Evolutionary conservation across 805 yeast genomes (phyloP).

Genomic region (Saccharomycopsis synnaedendra): DNA sequence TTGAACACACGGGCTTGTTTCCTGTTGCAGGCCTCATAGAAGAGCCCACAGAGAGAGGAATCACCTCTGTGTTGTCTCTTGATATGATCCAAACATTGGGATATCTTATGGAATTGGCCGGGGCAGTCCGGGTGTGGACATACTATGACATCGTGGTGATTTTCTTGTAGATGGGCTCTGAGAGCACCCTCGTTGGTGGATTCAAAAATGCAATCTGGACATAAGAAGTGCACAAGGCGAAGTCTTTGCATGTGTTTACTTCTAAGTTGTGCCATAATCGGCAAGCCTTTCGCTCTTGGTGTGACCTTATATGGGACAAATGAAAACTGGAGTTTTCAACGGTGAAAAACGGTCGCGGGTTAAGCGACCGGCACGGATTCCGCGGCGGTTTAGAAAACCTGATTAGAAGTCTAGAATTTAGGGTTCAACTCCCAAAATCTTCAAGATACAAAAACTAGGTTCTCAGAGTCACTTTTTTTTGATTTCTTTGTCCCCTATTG

Average conservation of each 20-base stretch:
- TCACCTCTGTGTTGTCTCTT: not conserved
- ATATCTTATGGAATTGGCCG: slow-evolving; percentile 2
- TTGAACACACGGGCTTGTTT: slow-evolving; percentile 11
- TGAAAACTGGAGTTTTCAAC: no score
- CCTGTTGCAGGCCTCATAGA: slow-evolving; percentile 1
- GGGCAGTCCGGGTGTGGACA: slow-evolving; percentile 8
- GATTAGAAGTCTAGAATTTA: no score
- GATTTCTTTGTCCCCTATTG: no score
- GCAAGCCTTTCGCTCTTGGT: not conserved
- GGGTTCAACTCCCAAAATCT: no score
- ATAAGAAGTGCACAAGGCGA: slow-evolving; percentile 9
- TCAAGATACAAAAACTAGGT: no score
- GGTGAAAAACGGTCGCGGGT: no score
- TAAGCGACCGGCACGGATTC: no score
- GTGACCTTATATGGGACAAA: no score
- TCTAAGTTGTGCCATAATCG: slow-evolving; percentile 10
- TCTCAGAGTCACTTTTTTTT: no score
- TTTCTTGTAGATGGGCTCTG: slow-evolving; percentile 5
- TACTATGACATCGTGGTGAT: slow-evolving; percentile 7
- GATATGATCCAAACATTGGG: slow-evolving; percentile 6
- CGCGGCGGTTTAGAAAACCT: no score
- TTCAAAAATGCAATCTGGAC: slow-evolving; percentile 13
- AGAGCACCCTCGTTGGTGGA: slow-evolving; percentile 7
- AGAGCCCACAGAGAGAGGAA: not conserved
- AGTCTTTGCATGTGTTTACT: slow-evolving; percentile 12